These are phyloP conservation scores for Peronosclerospora sorghi DNA, from an alignment of 352 stramenopile species.

Conservation along the genomic window DNA sequence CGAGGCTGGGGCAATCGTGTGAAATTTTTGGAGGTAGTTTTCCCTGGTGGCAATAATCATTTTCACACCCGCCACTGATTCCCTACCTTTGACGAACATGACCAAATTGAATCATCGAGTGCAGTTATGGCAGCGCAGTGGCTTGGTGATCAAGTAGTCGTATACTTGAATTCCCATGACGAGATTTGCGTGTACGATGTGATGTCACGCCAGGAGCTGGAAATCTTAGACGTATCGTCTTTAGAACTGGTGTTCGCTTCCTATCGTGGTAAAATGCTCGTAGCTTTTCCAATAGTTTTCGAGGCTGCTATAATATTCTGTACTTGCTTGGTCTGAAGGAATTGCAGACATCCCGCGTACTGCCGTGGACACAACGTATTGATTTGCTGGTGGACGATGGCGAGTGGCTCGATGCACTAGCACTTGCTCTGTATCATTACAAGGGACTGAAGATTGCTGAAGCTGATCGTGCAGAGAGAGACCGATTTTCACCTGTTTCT, in stretches of 20 bases:
- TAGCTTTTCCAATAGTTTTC: conserved; percentile 86
- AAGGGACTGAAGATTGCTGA: conserved; percentile 83
- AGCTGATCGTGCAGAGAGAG: conserved; percentile 60
- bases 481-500: conserved; percentile 81
- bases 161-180: conserved; percentile 91
- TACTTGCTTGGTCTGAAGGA: no score
- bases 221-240: conserved; percentile 91
- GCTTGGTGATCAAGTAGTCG: no score
- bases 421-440: no score
- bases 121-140: no score
- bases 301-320: no score
- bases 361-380: no score
- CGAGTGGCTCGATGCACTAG: no score
- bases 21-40: conserved; percentile 87
- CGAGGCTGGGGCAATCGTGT: no score
- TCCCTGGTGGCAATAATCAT: conserved; percentile 59
- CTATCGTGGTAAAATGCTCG: conserved; percentile 70
- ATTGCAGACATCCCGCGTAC: no score
- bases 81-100: conserved; percentile 91
- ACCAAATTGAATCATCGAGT: no score
- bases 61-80: conserved; percentile 76
- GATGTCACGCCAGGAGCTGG: conserved; percentile 90
- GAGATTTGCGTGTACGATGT: conserved; percentile 95
- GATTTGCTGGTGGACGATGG: no score
- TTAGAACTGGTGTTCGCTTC: no score